Evolutionary conservation across 106 monocot species (phyloP).

Genomic region (Acanthochlamys bracteata): DNA sequence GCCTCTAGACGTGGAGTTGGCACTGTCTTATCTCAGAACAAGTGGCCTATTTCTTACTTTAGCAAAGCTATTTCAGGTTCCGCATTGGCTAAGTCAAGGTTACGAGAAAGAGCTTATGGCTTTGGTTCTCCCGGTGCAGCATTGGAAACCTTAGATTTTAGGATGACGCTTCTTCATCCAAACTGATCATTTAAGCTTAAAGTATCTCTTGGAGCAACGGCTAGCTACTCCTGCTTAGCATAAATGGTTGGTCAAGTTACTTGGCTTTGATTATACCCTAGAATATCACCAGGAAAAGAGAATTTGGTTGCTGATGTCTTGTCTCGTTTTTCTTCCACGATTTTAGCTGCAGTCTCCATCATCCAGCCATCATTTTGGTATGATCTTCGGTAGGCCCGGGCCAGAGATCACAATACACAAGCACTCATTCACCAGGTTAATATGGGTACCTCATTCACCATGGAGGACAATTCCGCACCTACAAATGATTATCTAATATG

Average conservation of each 20-base stretch:
- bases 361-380: neutral
- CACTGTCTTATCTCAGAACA: conserved; percentile 1
- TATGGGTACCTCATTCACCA: too few relatives aligned
- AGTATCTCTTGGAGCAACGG: conserved; percentile 1
- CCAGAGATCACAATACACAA: too few relatives aligned
- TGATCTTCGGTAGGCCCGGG: too few relatives aligned
- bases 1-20: conserved; percentile 11
- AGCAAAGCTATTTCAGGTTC: neutral
- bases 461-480: too few relatives aligned
- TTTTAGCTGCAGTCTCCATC: neutral
- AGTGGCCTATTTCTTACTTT: conserved; percentile 11
- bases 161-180: conserved; percentile 4
- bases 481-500: too few relatives aligned
- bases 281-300: conserved; percentile 4
- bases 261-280: conserved; percentile 13
- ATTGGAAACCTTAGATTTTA: conserved; percentile 7
- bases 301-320: conserved; percentile 12
- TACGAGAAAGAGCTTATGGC: conserved; percentile 19
- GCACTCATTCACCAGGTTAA: too few relatives aligned
- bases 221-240: neutral
- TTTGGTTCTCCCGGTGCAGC: neutral
- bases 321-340: neutral
- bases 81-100: neutral
- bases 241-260: neutral
- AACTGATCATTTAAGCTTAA: conserved; percentile 13